Evolutionary conservation across 208 protist genomes (phyloP).

Genomic region (Leishmania aethiopica): DNA sequence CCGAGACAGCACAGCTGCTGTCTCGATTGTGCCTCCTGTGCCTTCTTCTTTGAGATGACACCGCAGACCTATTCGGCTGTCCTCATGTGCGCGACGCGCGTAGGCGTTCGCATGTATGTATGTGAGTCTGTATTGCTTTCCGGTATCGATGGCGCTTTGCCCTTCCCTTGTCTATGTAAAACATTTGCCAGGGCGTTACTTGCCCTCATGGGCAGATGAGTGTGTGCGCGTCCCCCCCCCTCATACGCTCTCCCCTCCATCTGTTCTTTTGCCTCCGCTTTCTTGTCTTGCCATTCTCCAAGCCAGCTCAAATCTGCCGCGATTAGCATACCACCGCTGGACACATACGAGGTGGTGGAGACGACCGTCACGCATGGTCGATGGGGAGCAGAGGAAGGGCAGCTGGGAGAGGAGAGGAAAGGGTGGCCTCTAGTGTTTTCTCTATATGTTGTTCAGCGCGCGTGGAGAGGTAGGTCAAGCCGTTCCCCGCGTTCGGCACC

Average conservation of each 20-base stretch:
- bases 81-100: neutral
- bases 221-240: neutral
- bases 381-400: neutral
- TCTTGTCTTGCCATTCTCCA: neutral
- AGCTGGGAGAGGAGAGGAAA: constrained; percentile 4
- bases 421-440: constrained; percentile 6
- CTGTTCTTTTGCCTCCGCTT: neutral
- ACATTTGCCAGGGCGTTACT: neutral
- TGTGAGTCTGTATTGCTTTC: neutral
- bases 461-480: too few species aligned
- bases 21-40: neutral
- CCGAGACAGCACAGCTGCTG: too few species aligned
- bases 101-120: neutral
- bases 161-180: constrained; percentile 1
- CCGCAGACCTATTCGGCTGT: neutral
- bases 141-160: neutral
- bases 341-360: neutral
- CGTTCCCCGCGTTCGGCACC: neutral
- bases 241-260: neutral
- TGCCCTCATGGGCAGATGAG: neutral
- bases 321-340: neutral
- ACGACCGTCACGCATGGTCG: neutral
- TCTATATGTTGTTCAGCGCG: neutral
- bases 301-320: neutral
- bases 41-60: neutral